A percentile compares a stretch with the other conserved stretches of the same genome.
These are phyloP conservation scores for Eucalyptus cloeziana DNA, from an alignment of 345 rosid genomes.

Conservation along the genomic window DNA sequence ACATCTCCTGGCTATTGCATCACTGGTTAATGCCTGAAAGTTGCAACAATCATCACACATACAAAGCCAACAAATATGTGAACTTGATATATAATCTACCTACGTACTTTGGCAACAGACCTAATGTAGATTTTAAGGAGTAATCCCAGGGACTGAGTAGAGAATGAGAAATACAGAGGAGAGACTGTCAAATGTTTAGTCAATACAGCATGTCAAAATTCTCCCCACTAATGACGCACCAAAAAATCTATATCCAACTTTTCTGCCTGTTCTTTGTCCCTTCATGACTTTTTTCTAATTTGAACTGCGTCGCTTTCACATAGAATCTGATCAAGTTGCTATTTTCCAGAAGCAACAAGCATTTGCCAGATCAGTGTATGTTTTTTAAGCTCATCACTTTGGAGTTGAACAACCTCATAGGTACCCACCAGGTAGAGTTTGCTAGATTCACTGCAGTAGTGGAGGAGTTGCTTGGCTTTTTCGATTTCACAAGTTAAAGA, in stretches of 20 bases:
- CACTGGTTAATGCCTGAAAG: constrained; percentile 66
- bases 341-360: background rate
- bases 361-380: background rate
- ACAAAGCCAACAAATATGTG: background rate
- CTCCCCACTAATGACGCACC: background rate
- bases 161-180: background rate
- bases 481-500: constrained; percentile 32
- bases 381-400: background rate
- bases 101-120: background rate
- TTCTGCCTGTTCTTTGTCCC: background rate
- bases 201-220: background rate
- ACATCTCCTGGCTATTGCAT: constrained; percentile 35
- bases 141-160: background rate
- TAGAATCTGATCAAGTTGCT: background rate
- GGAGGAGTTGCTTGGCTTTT: constrained; percentile 56
- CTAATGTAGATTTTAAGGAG: background rate
- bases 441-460: constrained; percentile 62
- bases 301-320: background rate
- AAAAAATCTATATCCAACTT: background rate
- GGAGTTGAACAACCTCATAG: background rate
- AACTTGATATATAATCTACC: background rate
- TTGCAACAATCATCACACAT: background rate
- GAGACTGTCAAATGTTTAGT: background rate
- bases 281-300: background rate
- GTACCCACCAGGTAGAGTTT: constrained; percentile 77